phyloP scores from a whole-genome alignment of 805 yeast genomes.

The Ogataea nakhonphanomensis region DNA sequence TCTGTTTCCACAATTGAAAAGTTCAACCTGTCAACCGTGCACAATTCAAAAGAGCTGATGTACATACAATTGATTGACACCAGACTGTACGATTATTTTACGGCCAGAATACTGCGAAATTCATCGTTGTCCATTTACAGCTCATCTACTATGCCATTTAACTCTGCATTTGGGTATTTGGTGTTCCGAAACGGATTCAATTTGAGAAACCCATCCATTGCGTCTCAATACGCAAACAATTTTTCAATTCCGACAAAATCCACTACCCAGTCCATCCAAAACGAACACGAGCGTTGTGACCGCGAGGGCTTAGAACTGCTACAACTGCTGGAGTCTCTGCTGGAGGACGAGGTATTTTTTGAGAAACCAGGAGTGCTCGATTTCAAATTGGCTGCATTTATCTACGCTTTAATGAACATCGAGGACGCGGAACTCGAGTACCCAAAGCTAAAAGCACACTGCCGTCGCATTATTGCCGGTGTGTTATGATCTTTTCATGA shows the following conservation, averaged over 20 bases:
- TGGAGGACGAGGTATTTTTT: constrained; percentile 8
- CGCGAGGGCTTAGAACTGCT: constrained; percentile 17
- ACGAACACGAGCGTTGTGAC: constrained; percentile 16
- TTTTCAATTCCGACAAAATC: constrained; percentile 8
- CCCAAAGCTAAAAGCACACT: constrained; percentile 13
- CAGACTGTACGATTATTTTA: constrained; percentile 40
- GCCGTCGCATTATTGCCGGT: constrained; percentile 15
- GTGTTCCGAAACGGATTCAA: constrained; percentile 16
- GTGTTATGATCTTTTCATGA: constrained; percentile 9
- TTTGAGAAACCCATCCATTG: constrained; percentile 36
- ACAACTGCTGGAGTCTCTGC: constrained; percentile 9
- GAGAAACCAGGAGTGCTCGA: constrained; percentile 21
- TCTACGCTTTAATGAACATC: constrained; percentile 17
- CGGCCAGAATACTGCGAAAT: constrained; percentile 2
- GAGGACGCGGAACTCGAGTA: constrained; percentile 12
- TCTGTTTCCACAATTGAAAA: constrained; percentile 37
- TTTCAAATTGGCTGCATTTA: constrained; percentile 23
- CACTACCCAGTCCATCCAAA: constrained; percentile 5
- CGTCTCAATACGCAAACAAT: constrained; percentile 9
- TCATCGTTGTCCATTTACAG: constrained; percentile 5
- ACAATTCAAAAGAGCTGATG: constrained; percentile 33
- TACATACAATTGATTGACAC: constrained; percentile 43
- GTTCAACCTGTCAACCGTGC: constrained; percentile 33
- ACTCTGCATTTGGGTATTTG: constrained; percentile 7
- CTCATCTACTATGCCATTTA: constrained; percentile 4